Percentiles rank a stretch among this genome's conserved stretches.
These are phyloP conservation scores for Ilyonectria sp. DNA, from an alignment of 2,329 filamentous ascomycete genomes.

Conservation along the genomic window DNA sequence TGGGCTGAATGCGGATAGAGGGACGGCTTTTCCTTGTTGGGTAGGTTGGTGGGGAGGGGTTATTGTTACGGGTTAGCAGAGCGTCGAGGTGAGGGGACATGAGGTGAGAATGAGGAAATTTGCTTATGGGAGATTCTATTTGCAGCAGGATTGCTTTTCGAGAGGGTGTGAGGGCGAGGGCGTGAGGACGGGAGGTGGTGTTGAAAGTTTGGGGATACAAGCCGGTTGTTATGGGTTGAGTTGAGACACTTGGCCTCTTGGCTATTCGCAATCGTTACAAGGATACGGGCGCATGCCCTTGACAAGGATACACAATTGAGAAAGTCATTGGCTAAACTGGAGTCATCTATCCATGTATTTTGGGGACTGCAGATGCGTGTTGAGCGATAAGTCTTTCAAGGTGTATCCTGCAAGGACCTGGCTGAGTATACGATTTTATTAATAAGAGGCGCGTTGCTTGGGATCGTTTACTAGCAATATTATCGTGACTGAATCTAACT, in stretches of 20 bases:
- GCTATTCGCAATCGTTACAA: not conserved
- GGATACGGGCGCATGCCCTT: not conserved
- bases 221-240: not conserved
- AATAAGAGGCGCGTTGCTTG: not conserved
- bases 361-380: too few relatives aligned
- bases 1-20: slow-evolving; percentile 13
- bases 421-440: not conserved
- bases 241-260: not conserved
- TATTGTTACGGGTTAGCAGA: slow-evolving; percentile 12
- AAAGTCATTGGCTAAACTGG: not conserved
- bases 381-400: not conserved
- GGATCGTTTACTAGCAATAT: not conserved
- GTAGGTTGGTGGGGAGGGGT: slow-evolving; percentile 19
- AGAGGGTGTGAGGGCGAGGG: not conserved
- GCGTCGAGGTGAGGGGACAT: slow-evolving; percentile 14
- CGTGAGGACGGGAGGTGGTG: not conserved
- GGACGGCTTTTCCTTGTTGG: slow-evolving; percentile 41
- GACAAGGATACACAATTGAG: not conserved
- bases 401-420: not conserved
- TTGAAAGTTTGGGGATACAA: not conserved
- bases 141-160: not conserved
- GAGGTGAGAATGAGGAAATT: slow-evolving; percentile 43
- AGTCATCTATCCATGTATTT: not conserved
- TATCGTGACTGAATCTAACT: not conserved
- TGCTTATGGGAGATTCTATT: not conserved